A percentile compares a stretch with the other conserved stretches of the same genome.
Evolutionary conservation across 106 monocot species (phyloP).

Genomic region (Hemerocallis citrina): DNA sequence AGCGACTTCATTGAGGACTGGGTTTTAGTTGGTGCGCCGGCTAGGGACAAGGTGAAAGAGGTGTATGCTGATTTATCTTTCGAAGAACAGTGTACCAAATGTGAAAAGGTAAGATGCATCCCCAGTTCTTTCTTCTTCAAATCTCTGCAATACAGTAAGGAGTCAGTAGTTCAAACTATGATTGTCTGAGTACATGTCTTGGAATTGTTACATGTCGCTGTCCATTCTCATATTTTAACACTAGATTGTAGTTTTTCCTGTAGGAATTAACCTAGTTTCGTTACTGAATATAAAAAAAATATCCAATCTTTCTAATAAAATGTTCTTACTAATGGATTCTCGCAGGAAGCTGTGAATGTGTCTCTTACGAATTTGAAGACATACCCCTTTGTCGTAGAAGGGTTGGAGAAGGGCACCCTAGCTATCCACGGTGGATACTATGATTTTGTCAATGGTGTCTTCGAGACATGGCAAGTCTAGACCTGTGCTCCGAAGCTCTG

Average conservation of each 20-base stretch:
- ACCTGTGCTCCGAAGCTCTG: neutral
- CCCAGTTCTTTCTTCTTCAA: neutral
- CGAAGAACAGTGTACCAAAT: constrained; percentile 45
- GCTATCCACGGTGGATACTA: constrained; percentile 34
- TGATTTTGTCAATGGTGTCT: constrained; percentile 33
- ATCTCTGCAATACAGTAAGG: neutral
- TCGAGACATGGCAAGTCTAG: constrained; percentile 33
- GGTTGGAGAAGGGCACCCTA: constrained; percentile 34
- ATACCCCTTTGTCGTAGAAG: constrained; percentile 48
- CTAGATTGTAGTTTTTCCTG: no score
- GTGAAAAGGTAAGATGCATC: constrained; percentile 42
- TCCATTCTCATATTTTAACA: no score
- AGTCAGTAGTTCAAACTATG: no score
- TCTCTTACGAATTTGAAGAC: constrained; percentile 44
- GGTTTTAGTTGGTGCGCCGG: constrained; percentile 51
- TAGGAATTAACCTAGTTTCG: no score
- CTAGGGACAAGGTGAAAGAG: constrained; percentile 42
- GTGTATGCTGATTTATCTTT: constrained; percentile 17
- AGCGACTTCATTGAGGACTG: constrained; percentile 85
- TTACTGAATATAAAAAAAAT: neutral
- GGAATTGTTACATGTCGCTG: no score
- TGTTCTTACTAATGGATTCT: neutral
- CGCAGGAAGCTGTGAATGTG: constrained; percentile 56
- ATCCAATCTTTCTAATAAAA: neutral
- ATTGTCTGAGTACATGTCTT: no score